Evolutionary conservation across 441 rosid genomes (phyloP).

Genomic region (Aleurites moluccanus): DNA sequence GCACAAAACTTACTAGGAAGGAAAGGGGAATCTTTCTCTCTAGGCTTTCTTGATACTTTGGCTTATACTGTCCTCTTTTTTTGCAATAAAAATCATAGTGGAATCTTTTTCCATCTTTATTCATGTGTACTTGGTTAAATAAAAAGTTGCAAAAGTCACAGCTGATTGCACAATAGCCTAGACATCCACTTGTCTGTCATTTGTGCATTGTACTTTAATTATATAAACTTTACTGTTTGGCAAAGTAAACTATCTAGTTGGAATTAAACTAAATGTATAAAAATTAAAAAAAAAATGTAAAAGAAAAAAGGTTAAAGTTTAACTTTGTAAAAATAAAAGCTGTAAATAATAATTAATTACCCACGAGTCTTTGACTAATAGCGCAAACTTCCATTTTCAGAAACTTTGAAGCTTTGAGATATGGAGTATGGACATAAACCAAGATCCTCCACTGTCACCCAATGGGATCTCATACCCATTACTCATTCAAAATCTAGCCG

Average conservation of each 20-base stretch:
- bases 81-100: not conserved
- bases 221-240: constrained; percentile 8
- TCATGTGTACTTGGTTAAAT: not conserved
- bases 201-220: not conserved
- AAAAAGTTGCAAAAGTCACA: not conserved
- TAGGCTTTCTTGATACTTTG: not conserved
- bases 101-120: not conserved
- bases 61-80: no score
- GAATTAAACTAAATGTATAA: constrained; percentile 11
- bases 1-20: no score
- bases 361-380: constrained; percentile 24
- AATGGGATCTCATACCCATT: not conserved
- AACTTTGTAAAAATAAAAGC: constrained; percentile 24
- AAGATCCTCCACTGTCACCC: not conserved
- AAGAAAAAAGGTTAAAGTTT: not conserved
- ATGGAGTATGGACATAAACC: not conserved
- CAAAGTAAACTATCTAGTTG: not conserved
- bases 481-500: constrained; percentile 1
- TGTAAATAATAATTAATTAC: not conserved
- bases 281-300: not conserved
- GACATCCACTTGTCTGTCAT: not conserved
- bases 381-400: constrained; percentile 6
- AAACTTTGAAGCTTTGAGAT: constrained; percentile 20
- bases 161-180: not conserved
- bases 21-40: not conserved